Conservation (phyloP, 2,329 filamentous ascomycete species). For the Colletotrichum shisoi region DNA sequence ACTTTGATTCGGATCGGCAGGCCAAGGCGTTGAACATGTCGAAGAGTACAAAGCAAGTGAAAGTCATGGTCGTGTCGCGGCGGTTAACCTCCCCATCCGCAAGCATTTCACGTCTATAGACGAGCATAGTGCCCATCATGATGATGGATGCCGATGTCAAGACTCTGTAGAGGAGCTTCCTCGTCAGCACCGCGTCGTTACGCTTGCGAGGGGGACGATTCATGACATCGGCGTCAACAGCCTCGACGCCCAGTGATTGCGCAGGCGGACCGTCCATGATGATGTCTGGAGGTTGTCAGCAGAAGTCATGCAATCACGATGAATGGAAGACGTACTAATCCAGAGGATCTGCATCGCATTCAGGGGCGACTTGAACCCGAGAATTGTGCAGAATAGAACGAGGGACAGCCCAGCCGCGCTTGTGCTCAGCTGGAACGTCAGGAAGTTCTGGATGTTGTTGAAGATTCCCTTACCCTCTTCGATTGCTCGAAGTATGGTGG, state of each 20-base stretch:
- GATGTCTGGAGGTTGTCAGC: slow-evolving; percentile 71
- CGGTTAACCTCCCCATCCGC: slow-evolving; percentile 82
- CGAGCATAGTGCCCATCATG: slow-evolving; percentile 88
- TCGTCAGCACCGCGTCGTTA: slow-evolving; percentile 90
- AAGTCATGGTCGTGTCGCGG: slow-evolving; percentile 98
- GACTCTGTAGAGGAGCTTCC: slow-evolving; percentile 80
- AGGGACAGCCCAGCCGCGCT: slow-evolving; percentile 91
- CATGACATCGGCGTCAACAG: slow-evolving; percentile 94
- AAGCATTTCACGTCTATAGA: slow-evolving; percentile 92
- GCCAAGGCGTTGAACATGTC: slow-evolving; percentile 99
- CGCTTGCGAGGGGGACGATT: slow-evolving; percentile 83
- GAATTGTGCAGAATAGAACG: slow-evolving; percentile 88
- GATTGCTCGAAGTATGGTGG: slow-evolving; percentile 90
- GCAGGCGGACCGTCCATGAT: slow-evolving; percentile 99
- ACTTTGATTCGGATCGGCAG: slow-evolving; percentile 91
- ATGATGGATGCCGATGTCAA: slow-evolving; percentile 87
- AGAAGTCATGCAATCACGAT: not conserved
- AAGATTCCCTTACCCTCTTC: slow-evolving; percentile 99
- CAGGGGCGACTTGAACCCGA: slow-evolving; percentile 92
- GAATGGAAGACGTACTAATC: slow-evolving; percentile 79
- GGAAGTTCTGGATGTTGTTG: slow-evolving; percentile 99
- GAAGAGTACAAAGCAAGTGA: slow-evolving; percentile 97
- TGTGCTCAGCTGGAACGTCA: slow-evolving; percentile 97
- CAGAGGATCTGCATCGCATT: slow-evolving; percentile 99
- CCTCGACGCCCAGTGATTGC: slow-evolving; percentile 94